Base-by-base conservation (phyloP, 129 eudicot genomes). In the Arctium lappa region DNA sequence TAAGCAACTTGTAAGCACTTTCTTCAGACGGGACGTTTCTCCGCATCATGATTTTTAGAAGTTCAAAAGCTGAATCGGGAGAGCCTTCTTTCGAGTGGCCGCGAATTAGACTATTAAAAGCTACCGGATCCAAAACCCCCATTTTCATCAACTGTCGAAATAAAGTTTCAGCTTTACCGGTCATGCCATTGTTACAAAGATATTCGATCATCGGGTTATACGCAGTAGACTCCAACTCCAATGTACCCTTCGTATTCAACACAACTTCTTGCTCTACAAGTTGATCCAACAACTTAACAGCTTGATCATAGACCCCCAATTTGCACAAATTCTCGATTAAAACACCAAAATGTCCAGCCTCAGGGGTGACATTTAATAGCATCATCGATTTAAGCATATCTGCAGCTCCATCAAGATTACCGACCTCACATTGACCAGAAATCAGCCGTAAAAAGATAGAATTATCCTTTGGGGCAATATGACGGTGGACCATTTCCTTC, bases 311-410 rank as follows among this genome's bases (percentile, higher is more conserved):
- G 7, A 81, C 72, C 27, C 91, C 90, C 3, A 89, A 90, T 84
- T 95, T 93, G 82, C 97, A 91, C 31, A 85, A 89, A 86, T 85
- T 87, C 83, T 93, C 97, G 4, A 95, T 87, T 39, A 95, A 40
- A 78, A 93, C 80, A 34, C 97, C 99, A 15, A 90, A 95, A 62
- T 95, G 99, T 11, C 97, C 97, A 16, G 97, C 94, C 78, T 95
- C 93, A 9, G 97, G 91, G 27, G 95, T 92, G 79, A 95, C 65
- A 60, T 88, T 85, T 75, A 95, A 83, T 40, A 86, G 87, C 77
- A 87, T 86, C 99, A 95, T 95, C 31, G 94, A 92, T 72, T 93
- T 93, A 46, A 95, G 93, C 71, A 91, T 93, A 78, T 95, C 92
- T 8, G 89, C 87, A 76, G 99, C 99, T 30, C 94, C 97, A 87